Percentiles rank a stretch among this genome's conserved stretches.
phyloP scores from a whole-genome alignment of 495 filamentous ascomycete genomes.

The Copromyces sp. region DNA sequence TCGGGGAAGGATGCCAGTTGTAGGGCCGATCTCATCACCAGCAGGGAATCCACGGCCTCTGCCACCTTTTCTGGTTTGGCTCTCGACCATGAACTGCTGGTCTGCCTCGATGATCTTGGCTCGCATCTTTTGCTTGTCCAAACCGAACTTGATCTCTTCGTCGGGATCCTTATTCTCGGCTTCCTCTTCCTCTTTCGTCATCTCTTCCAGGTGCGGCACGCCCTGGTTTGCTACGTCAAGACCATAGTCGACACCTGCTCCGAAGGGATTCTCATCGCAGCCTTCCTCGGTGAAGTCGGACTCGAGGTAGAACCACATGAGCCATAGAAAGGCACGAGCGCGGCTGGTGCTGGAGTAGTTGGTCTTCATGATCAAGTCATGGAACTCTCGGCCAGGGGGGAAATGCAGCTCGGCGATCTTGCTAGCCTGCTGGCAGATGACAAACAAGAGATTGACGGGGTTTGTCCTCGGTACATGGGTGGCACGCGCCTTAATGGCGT shows the following conservation, averaged over 20 bases:
- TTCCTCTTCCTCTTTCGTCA: constrained; percentile 42
- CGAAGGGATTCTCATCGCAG: constrained; percentile 82
- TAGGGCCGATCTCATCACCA: constrained; percentile 54
- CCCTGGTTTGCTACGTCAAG: constrained; percentile 58
- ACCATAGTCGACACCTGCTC: constrained; percentile 57
- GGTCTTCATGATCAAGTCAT: constrained; percentile 87
- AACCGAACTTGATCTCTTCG: constrained; percentile 79
- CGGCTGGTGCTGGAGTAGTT: constrained; percentile 73
- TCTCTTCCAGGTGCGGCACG: constrained; percentile 66
- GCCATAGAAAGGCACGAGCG: constrained; percentile 85
- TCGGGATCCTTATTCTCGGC: constrained; percentile 84
- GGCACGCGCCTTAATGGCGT: constrained; percentile 54
- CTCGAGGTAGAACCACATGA: constrained; percentile 99
- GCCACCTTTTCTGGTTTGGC: constrained; percentile 34
- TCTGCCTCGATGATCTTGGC: constrained; percentile 57
- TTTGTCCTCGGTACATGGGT: constrained; percentile 72
- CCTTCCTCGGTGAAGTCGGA: constrained; percentile 81
- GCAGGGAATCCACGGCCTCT: constrained; percentile 19
- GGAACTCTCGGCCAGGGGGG: constrained; percentile 76
- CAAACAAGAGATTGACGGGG: constrained; percentile 92
- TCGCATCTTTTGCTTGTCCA: constrained; percentile 71
- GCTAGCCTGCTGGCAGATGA: constrained; percentile 80
- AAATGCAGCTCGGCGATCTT: constrained; percentile 93
- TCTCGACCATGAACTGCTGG: constrained; percentile 39
- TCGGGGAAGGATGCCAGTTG: constrained; percentile 38